phyloP scores from a whole-genome alignment of 257 asterid species.

The Solanum corneliomulleri region DNA sequence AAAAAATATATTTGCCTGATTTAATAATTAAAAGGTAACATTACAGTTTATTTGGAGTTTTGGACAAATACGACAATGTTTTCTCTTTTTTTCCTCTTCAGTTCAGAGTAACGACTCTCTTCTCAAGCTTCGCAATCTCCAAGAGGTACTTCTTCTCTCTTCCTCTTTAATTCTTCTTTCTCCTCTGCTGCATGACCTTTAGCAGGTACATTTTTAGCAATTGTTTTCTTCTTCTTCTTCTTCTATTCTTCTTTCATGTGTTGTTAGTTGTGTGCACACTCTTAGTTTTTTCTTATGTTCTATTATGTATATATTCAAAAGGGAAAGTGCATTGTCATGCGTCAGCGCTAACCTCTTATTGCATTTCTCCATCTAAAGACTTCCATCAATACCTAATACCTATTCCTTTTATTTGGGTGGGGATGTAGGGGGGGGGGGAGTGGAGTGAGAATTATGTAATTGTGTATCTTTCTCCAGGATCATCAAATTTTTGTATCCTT shows the following conservation, averaged over 20 bases:
- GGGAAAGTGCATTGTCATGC: rapidly evolving
- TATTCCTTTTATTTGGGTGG: too few relatives aligned
- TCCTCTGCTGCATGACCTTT: neutral
- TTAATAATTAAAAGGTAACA: too few relatives aligned
- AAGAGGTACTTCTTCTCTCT: neutral
- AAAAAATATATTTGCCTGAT: too few relatives aligned
- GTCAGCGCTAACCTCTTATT: too few relatives aligned
- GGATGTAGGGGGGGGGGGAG: too few relatives aligned
- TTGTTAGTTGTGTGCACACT: neutral
- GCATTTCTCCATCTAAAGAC: too few relatives aligned
- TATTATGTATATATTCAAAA: too few relatives aligned
- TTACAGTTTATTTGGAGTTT: neutral
- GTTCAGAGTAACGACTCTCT: neutral
- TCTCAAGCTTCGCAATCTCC: neutral
- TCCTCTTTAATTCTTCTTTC: too few relatives aligned
- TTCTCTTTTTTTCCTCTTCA: neutral
- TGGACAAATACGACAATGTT: neutral
- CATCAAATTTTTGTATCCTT: too few relatives aligned
- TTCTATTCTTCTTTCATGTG: neutral
- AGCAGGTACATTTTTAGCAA: neutral
- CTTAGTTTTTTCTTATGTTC: neutral
- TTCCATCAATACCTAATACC: neutral
- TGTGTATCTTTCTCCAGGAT: too few relatives aligned
- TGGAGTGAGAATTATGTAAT: too few relatives aligned
- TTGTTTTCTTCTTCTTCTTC: neutral